Conservation (phyloP, 495 filamentous ascomycete genomes). For the Astrocystis sublimbata region DNA sequence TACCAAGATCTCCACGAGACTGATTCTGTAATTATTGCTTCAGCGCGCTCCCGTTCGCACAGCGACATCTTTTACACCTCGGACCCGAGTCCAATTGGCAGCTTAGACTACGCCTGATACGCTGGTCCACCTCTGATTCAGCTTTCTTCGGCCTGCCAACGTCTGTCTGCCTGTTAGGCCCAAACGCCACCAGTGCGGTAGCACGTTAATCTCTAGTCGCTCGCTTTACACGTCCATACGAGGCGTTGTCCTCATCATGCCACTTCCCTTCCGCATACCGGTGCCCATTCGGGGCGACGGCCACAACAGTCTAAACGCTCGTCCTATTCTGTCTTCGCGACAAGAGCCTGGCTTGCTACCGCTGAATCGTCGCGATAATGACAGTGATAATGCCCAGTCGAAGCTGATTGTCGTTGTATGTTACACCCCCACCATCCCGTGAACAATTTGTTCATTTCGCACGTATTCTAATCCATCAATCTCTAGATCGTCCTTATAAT, state of each 20-base stretch:
- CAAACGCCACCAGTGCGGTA: not conserved
- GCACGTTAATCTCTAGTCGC: not conserved
- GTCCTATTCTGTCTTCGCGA: constrained; percentile 4
- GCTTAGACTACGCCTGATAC: not conserved
- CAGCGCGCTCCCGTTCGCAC: not conserved
- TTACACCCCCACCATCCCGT: not conserved
- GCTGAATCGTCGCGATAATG: not conserved
- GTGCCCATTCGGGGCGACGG: constrained; percentile 6
- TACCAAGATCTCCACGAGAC: not conserved
- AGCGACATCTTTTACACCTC: not conserved
- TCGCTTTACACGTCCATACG: not conserved
- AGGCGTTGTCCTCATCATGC: constrained; percentile 8
- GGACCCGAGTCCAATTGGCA: constrained; percentile 5
- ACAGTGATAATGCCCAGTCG: not conserved
- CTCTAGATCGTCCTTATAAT: constrained; percentile 27
- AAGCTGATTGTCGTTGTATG: constrained; percentile 25
- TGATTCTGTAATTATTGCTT: not conserved
- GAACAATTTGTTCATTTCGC: not conserved
- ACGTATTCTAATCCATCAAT: not conserved
- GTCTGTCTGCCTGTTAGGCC: constrained; percentile 4
- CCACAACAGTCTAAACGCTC: not conserved
- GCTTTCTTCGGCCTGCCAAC: not conserved
- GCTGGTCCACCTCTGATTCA: not conserved
- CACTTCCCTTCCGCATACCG: constrained; percentile 17
- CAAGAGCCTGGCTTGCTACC: not conserved